Conservation (phyloP, 805 yeast genomes). For the Ogataea pini region DNA sequence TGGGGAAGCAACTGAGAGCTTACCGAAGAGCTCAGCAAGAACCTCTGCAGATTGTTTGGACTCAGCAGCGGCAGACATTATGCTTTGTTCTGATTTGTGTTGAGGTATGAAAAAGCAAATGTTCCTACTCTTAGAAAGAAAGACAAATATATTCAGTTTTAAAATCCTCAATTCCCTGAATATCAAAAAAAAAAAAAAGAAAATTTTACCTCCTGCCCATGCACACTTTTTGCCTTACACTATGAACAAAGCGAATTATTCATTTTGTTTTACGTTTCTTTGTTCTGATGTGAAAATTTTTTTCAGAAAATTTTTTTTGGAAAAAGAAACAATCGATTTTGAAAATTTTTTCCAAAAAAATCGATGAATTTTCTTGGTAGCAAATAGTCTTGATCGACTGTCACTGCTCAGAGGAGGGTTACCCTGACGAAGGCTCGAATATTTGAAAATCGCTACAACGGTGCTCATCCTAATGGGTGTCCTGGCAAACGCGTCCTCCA, state of each 20-base stretch:
- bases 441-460: too few relatives aligned
- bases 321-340: constrained; percentile 8
- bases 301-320: constrained; percentile 3
- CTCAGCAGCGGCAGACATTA: constrained; percentile 48
- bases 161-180: not conserved
- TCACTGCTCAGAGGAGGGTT: not conserved
- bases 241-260: constrained; percentile 7
- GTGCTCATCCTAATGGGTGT: too few relatives aligned
- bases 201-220: constrained; percentile 15
- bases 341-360: constrained; percentile 8
- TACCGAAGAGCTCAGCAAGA: constrained; percentile 89
- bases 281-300: constrained; percentile 14
- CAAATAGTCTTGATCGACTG: not conserved
- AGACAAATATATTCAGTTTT: constrained; percentile 9
- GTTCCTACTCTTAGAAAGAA: constrained; percentile 12
- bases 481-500: too few relatives aligned
- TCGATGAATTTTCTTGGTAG: not conserved
- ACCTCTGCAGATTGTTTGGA: constrained; percentile 71
- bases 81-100: constrained; percentile 10
- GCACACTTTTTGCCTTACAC: constrained; percentile 12
- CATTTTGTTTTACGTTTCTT: constrained; percentile 2
- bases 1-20: constrained; percentile 83
- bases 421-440: too few relatives aligned
- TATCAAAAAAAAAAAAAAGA: constrained; percentile 8
- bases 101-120: constrained; percentile 2